These are phyloP conservation scores for Fomitopsis schrenkii DNA, from an alignment of 1,284 basidiomycete genomes.

Conservation along the genomic window DNA sequence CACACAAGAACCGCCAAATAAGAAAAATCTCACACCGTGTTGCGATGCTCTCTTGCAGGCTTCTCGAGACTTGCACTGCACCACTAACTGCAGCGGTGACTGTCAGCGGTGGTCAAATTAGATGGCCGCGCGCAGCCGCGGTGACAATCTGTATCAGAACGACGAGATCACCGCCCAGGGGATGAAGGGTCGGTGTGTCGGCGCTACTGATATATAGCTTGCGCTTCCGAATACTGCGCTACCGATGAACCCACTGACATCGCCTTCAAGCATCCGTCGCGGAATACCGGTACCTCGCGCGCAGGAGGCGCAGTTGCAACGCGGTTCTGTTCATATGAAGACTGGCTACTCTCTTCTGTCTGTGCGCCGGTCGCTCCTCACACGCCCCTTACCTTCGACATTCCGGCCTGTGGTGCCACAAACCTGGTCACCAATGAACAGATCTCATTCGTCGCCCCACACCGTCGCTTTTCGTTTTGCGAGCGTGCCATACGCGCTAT, in stretches of 20 bases:
- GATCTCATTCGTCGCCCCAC: not conserved
- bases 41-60: not conserved
- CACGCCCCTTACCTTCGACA: not conserved
- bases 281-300: not conserved
- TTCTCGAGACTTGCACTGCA: not conserved
- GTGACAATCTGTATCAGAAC: not conserved
- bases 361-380: not conserved
- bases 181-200: not conserved
- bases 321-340: not conserved
- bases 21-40: not conserved
- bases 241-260: not conserved
- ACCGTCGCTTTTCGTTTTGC: conserved; percentile 10
- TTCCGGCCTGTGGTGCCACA: not conserved
- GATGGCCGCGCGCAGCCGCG: not conserved
- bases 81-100: not conserved
- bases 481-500: conserved; percentile 1
- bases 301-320: not conserved
- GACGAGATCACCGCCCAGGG: not conserved
- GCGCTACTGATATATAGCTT: not conserved
- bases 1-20: too few species aligned
- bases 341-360: not conserved
- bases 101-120: not conserved
- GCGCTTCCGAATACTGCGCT: not conserved
- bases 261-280: not conserved
- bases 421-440: not conserved